Evolutionary conservation across 2,329 filamentous ascomycete genomes (phyloP).

Genomic region (Fusarium sp.): DNA sequence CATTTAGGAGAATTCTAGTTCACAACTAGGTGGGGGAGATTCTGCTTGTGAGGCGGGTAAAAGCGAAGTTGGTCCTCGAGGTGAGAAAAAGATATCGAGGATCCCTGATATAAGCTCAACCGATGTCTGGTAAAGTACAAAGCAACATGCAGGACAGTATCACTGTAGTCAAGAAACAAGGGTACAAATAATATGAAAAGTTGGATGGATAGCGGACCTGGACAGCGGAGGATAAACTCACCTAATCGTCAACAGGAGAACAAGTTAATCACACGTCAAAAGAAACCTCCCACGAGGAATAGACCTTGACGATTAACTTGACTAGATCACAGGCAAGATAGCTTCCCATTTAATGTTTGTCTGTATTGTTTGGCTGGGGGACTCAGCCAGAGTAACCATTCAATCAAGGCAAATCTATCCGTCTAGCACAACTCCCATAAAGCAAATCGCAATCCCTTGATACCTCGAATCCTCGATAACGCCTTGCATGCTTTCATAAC

Average conservation of each 20-base stretch:
- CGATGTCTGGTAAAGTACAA: background rate
- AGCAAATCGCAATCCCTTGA: constrained; percentile 7
- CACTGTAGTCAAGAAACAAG: background rate
- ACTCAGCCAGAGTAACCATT: background rate
- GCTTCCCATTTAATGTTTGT: background rate
- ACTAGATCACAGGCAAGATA: background rate
- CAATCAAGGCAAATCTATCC: background rate
- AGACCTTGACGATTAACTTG: background rate
- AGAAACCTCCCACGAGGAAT: background rate
- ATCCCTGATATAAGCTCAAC: no score
- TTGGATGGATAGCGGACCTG: background rate
- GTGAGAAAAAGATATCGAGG: background rate
- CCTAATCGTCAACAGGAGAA: background rate
- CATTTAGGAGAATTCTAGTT: no score
- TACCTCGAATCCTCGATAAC: constrained; percentile 26
- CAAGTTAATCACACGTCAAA: background rate
- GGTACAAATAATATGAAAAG: background rate
- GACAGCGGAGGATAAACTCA: background rate
- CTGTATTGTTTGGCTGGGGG: background rate
- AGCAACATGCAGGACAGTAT: background rate
- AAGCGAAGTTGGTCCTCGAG: background rate
- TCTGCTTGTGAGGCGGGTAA: background rate
- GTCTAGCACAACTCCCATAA: constrained; percentile 15
- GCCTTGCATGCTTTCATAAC: constrained; percentile 19
- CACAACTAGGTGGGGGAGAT: background rate